Percentiles rank a stretch among this genome's conserved stretches.
These are phyloP conservation scores for Microbotryum silenes-acaulis DNA, from an alignment of 1,284 basidiomycete species.

Conservation along the genomic window DNA sequence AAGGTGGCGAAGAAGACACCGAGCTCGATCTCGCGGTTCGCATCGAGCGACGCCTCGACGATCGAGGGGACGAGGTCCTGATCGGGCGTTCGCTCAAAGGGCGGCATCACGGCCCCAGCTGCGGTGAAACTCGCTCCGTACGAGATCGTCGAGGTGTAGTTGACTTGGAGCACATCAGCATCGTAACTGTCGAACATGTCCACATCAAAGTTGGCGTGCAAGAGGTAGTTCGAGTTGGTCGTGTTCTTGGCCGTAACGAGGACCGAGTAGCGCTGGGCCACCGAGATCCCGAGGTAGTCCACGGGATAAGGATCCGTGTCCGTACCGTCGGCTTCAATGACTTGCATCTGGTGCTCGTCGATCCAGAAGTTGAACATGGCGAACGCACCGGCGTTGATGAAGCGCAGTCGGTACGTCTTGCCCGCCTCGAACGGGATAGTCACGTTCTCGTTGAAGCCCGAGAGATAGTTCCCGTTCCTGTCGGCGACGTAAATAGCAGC, in stretches of 20 bases:
- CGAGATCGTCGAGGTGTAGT: constrained; percentile 67
- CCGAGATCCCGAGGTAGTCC: constrained; percentile 63
- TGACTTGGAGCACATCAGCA: constrained; percentile 62
- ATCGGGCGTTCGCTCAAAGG: constrained; percentile 51
- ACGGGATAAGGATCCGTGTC: constrained; percentile 66
- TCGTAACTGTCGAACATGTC: constrained; percentile 71
- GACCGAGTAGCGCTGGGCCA: constrained; percentile 89
- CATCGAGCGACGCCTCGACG: constrained; percentile 50
- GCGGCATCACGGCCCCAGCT: constrained; percentile 46
- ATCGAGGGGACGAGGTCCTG: constrained; percentile 54
- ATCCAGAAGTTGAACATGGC: constrained; percentile 76
- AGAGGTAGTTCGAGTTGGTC: constrained; percentile 69
- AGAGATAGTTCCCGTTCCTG: constrained; percentile 57
- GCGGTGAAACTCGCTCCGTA: constrained; percentile 53
- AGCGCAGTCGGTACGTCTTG: constrained; percentile 57
- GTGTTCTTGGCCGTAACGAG: constrained; percentile 84
- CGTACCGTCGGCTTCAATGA: constrained; percentile 82
- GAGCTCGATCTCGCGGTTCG: constrained; percentile 32
- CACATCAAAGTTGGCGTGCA: constrained; percentile 76
- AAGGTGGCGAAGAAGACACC: constrained; percentile 55
- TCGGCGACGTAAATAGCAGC: constrained; percentile 77
- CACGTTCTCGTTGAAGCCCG: constrained; percentile 64
- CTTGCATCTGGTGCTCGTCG: constrained; percentile 77
- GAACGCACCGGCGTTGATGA: constrained; percentile 65
- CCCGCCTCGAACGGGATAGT: constrained; percentile 74